Base-by-base conservation (phyloP, 1,284 basidiomycete species). In the Ustilago shanxiensis region DNA sequence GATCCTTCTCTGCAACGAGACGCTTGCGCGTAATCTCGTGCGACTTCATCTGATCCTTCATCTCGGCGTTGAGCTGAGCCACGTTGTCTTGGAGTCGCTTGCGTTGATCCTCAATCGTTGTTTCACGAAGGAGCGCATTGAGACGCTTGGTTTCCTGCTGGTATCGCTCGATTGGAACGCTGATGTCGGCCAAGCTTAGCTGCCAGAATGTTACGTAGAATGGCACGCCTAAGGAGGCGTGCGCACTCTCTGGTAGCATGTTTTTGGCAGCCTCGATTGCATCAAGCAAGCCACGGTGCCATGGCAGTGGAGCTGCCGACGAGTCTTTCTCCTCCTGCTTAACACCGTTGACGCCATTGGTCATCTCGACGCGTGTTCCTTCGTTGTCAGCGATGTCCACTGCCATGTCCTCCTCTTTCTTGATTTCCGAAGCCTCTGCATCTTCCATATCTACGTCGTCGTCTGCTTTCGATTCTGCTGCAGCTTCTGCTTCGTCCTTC, bases 21-120 rank as follows among this genome's bases (percentile, higher is more conserved):
- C 95, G 91, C 80, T 91, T 92, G 79, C 92, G 88, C 1, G 93
- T 93, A 78, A 91, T 92, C 37, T 89, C 89, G 51, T 93, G 89
- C 24, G 90, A 90, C 16, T 89, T 89, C 13, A 90, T 91, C 86
- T 94, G 93, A 72, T 93, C 91, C 82, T 92, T 93, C 82, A 91
- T 89, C 85, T 94, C 93, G 70, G 88, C 77, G 22, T 77, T 74
- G 54, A 86, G 84, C 60, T 83, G 78, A 18, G 50, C 56, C n/a
- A 80, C 68, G 37, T 74, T 83, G 31, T 85, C 80, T 29, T 81
- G 79, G 18, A 86, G 60, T 3, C 80, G 80, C 41, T 70, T 79
- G 16, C 79, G 79, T 51, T 83, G 79, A 2, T 78, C 76, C 35
- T 82, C 72, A n/a, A 71, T 58, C 1, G 65, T 51, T 1, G 77